Evolutionary conservation across 805 yeast genomes (phyloP), one percentile per base, ranked within the genome.

Genomic region (Wickerhamiella alocasiicola): DNA sequence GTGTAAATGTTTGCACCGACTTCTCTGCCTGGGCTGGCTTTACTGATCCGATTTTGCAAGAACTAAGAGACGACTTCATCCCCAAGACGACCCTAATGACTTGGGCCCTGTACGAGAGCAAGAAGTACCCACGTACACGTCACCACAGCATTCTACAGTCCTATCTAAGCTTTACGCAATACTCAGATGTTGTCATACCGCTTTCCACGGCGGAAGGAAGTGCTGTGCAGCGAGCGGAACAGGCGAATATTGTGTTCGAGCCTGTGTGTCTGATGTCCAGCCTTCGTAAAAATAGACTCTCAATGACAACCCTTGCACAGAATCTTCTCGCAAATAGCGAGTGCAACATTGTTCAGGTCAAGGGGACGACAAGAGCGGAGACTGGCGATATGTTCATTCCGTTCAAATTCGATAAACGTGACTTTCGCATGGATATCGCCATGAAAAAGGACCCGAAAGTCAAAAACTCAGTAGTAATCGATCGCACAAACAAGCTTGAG

Each of bases 1-100:
- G 95, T 0, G 44, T 91, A 7, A 81, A 80, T 49, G 37, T 82
- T 0, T 52, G 77, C 2, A 70, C 80, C 0, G 95, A 85, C 39
- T 49, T 78, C 3, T 67, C 74, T 17, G 81, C 79, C 0, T 88
- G 97, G 97, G 79, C 84, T 36, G 94, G 94, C 0, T 74, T 81
- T 49, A 58, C 81, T 4, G 55, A 61, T 30, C 65, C 66, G 34
- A 48, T 76, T 46, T 44, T 85, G 18, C 51, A 60, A n/a, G 69
- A 66, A 6, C 38, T 85, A 15, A 65, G 72, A 42, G 95, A 87
- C 50, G 55, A 52, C 17, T 48, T 31, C 28, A 27, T 43, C 4
- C 42, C 47, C 11, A 42, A 44, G 13, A 15, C 26, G 9, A 42
- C 54, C 5, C 15, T 52, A 1, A 43, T 44, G 19, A 36, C 52